A percentile compares a stretch with the other conserved stretches of the same genome.
Conservation (phyloP, 345 rosid species). For the Camelina hispida region DNA sequence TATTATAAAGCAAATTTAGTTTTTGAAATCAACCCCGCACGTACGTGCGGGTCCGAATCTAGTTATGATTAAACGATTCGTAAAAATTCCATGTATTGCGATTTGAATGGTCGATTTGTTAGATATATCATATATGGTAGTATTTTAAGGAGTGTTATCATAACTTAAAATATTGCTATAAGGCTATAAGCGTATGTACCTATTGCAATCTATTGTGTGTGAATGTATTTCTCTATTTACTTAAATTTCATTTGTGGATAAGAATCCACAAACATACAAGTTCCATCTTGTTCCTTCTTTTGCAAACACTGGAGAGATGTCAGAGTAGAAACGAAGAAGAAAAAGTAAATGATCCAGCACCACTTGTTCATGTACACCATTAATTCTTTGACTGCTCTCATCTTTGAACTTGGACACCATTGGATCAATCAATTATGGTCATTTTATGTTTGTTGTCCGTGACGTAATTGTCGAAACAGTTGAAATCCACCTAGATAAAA, state of each 20-base stretch:
- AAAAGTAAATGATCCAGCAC: slow-evolving; percentile 38
- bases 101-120: background rate
- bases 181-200: background rate
- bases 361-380: slow-evolving; percentile 32
- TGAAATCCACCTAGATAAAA: slow-evolving; percentile 13
- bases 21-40: too few species aligned
- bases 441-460: slow-evolving; percentile 30
- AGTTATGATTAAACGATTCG: too few species aligned
- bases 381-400: slow-evolving; percentile 26
- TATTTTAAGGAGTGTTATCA: background rate
- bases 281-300: slow-evolving; percentile 45
- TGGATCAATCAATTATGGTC: slow-evolving; percentile 33
- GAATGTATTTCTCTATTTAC: background rate
- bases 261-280: slow-evolving; percentile 39
- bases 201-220: slow-evolving; percentile 11
- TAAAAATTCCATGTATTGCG: too few species aligned
- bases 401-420: slow-evolving; percentile 43
- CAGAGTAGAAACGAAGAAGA: slow-evolving; percentile 30
- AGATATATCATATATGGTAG: background rate
- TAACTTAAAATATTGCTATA: background rate
- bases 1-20: too few species aligned
- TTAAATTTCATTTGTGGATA: slow-evolving; percentile 21
- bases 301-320: slow-evolving; percentile 37
- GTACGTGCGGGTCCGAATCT: too few species aligned
- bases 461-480: slow-evolving; percentile 16